Conservation (phyloP, 1,284 basidiomycete genomes). For the Malassezia psittaci region DNA sequence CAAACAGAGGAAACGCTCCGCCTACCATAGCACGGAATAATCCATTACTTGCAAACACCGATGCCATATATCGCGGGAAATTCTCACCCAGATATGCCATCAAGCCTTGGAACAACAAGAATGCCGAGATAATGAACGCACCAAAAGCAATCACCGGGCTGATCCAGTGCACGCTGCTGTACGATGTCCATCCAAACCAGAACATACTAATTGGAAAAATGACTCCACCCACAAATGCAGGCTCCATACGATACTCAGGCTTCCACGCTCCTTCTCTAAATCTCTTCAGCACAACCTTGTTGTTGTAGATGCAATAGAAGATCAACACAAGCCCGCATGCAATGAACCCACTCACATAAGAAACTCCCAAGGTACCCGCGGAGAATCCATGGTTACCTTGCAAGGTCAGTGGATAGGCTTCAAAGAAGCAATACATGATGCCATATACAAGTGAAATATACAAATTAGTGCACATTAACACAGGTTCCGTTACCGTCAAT, state of each 20-base stretch:
- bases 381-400: conserved; percentile 18
- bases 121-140: conserved; percentile 21
- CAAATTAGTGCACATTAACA: conserved; percentile 16
- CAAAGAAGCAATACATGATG: conserved; percentile 17
- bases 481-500: conserved; percentile 19
- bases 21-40: conserved; percentile 20
- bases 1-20: conserved; percentile 17
- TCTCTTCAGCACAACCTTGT: conserved; percentile 7
- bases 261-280: conserved; percentile 23
- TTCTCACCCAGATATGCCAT: conserved; percentile 3
- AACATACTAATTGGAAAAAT: conserved; percentile 64
- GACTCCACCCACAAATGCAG: conserved; percentile 57
- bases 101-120: conserved; percentile 9
- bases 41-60: conserved; percentile 23
- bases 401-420: conserved; percentile 19
- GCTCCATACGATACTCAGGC: conserved; percentile 49
- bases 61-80: conserved; percentile 11
- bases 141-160: conserved; percentile 38
- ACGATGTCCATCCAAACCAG: conserved; percentile 48
- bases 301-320: conserved; percentile 15
- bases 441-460: conserved; percentile 21
- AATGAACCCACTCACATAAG: conserved; percentile 20
- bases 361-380: conserved; percentile 15
- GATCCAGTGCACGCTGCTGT: conserved; percentile 37
- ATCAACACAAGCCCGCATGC: conserved; percentile 7